These are phyloP conservation scores for Fragilaria crotonensis DNA, from an alignment of 108 stramenopile genomes.

Conservation along the genomic window DNA sequence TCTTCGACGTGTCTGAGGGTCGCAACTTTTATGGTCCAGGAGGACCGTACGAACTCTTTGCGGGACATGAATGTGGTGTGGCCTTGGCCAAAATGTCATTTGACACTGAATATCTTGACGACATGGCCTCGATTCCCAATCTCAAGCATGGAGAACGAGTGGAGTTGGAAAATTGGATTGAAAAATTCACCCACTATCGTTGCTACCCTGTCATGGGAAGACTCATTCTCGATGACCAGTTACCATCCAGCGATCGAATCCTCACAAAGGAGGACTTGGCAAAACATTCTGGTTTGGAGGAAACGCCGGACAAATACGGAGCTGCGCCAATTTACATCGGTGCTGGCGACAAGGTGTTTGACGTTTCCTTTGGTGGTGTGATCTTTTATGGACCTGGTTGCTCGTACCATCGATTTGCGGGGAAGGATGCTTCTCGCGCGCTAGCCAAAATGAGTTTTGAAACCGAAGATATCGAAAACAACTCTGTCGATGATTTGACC, in stretches of 20 bases:
- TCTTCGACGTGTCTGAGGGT: constrained; percentile 91
- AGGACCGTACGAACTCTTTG: constrained; percentile 89
- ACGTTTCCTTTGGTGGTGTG: constrained; percentile 92
- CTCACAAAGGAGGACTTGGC: constrained; percentile 59
- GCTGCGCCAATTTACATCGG: constrained; percentile 80
- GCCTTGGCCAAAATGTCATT: constrained; percentile 93
- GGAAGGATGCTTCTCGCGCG: constrained; percentile 90
- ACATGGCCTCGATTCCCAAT: constrained; percentile 57
- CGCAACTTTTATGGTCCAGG: constrained; percentile 90
- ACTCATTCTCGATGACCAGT: constrained; percentile 66
- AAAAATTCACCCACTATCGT: constrained; percentile 89
- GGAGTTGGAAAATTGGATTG: constrained; percentile 84
- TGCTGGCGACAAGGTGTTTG: constrained; percentile 79
- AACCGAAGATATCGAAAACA: constrained; percentile 73
- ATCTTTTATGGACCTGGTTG: constrained; percentile 76
- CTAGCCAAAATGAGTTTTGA: constrained; percentile 97
- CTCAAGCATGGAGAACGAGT: constrained; percentile 74
- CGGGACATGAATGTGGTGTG: constrained; percentile 91
- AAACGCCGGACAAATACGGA: constrained; percentile 66
- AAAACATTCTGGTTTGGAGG: constrained; percentile 40
- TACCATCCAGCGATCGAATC: constrained; percentile 51
- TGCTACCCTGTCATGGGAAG: constrained; percentile 87
- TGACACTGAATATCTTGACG: constrained; percentile 76
- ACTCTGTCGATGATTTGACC: constrained; percentile 64
- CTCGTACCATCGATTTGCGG: constrained; percentile 90